phyloP scores from a whole-genome alignment of 2,329 filamentous ascomycete species.

The Teratosphaeria destructans region DNA sequence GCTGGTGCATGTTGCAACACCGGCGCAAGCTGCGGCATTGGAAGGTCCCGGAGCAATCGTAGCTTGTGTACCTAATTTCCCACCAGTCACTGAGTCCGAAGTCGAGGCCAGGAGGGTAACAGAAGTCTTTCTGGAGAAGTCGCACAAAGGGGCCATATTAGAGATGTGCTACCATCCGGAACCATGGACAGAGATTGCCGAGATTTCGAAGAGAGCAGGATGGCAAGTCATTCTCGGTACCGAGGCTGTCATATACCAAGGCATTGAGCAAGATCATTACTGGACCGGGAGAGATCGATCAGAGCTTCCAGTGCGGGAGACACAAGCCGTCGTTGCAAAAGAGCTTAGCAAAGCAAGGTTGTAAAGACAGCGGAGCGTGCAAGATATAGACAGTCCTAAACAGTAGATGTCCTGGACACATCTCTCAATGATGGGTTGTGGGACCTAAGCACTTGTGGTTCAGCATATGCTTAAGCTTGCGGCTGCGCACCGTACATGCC shows the following conservation, averaged over 20 bases:
- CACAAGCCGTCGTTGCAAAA: slow-evolving; percentile 29
- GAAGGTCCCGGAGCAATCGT: slow-evolving; percentile 57
- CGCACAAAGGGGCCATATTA: slow-evolving; percentile 56
- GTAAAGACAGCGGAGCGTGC: not conserved
- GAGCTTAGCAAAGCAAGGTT: slow-evolving; percentile 6
- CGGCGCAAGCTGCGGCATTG: slow-evolving; percentile 49
- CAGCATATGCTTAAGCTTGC: no score
- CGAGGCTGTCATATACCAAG: slow-evolving; percentile 69
- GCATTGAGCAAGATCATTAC: slow-evolving; percentile 49
- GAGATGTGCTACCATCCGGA: slow-evolving; percentile 78
- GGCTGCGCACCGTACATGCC: no score
- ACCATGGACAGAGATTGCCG: slow-evolving; percentile 57
- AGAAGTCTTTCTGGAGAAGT: slow-evolving; percentile 38
- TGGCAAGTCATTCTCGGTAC: slow-evolving; percentile 70
- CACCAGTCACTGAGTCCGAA: slow-evolving; percentile 57
- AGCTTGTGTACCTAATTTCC: slow-evolving; percentile 65
- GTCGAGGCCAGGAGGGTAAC: slow-evolving; percentile 47
- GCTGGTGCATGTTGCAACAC: slow-evolving; percentile 51
- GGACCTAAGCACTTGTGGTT: no score
- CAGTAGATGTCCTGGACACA: not conserved
- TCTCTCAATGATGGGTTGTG: no score
- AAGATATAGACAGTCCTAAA: not conserved
- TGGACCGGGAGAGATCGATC: slow-evolving; percentile 56
- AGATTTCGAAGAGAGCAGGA: slow-evolving; percentile 48
- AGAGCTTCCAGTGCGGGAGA: slow-evolving; percentile 49